These are phyloP conservation scores for Berberis thunbergii DNA, from an alignment of 164 flowering plant genomes.

Conservation along the genomic window DNA sequence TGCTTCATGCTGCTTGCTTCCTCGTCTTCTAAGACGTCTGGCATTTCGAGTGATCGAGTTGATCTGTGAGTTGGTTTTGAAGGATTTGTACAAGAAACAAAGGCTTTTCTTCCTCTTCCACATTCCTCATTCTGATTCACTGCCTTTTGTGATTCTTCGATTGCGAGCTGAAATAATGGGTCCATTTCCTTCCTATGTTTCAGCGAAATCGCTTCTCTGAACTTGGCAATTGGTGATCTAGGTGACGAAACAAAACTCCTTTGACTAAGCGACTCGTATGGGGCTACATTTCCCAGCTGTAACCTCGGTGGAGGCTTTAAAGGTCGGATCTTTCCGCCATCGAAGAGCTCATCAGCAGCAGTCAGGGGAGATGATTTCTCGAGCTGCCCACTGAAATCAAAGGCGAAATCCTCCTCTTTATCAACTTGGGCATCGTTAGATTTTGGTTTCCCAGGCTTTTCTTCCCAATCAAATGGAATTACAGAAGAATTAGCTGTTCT, in stretches of 20 bases:
- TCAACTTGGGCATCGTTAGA: not conserved
- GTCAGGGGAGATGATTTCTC: constrained; percentile 13
- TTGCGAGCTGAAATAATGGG: no score
- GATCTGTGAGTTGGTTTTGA: constrained; percentile 19
- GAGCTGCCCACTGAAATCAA: constrained; percentile 10
- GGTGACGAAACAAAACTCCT: constrained; percentile 17
- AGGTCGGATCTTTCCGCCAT: constrained; percentile 58
- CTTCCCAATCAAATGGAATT: constrained; percentile 42
- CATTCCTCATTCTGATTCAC: not conserved
- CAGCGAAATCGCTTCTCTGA: not conserved
- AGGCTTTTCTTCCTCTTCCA: constrained; percentile 14
- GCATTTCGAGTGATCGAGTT: constrained; percentile 37
- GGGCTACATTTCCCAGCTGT: constrained; percentile 6
- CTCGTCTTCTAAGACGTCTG: constrained; percentile 23
- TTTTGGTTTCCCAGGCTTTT: constrained; percentile 37
- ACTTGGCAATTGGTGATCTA: constrained; percentile 21
- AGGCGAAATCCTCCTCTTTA: constrained; percentile 40
- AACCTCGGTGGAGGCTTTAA: constrained; percentile 33
- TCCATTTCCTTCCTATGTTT: not conserved
- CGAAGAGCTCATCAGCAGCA: constrained; percentile 63
- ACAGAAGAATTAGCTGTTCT: constrained; percentile 3
- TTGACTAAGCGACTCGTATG: not conserved
- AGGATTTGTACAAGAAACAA: constrained; percentile 6
- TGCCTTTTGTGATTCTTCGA: no score
- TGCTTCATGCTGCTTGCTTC: constrained; percentile 8